phyloP scores from a whole-genome alignment of 2,329 filamentous ascomycete genomes.

The Penicillium sclerotiorum region DNA sequence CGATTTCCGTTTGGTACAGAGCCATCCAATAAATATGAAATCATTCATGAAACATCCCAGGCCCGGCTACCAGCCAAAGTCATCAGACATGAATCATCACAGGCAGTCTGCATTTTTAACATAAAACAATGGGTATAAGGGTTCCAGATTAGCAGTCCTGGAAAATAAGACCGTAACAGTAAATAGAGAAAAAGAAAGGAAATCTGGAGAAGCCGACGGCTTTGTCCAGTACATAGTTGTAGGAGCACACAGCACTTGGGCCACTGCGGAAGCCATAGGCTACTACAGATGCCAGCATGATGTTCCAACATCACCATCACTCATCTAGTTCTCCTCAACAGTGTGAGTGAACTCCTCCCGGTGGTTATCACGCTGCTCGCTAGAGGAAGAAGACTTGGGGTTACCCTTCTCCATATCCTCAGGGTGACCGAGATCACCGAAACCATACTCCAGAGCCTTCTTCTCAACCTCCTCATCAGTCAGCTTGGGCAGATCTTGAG shows the following conservation, averaged over 20 bases:
- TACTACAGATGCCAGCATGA: too few relatives aligned
- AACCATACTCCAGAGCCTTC: constrained; percentile 37
- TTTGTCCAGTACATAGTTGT: too few relatives aligned
- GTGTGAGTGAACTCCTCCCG: constrained; percentile 5
- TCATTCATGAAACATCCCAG: constrained; percentile 1
- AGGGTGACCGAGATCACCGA: constrained; percentile 18
- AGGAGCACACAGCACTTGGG: too few relatives aligned
- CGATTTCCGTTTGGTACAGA: not conserved
- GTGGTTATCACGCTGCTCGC: constrained; percentile 16
- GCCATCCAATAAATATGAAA: not conserved
- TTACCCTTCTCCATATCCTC: constrained; percentile 28
- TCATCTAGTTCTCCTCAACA: not conserved
- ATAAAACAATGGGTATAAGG: constrained; percentile 19
- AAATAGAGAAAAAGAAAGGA: not conserved
- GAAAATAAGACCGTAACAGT: constrained; percentile 2
- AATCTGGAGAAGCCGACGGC: too few relatives aligned
- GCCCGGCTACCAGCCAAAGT: constrained; percentile 4
- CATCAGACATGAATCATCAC: constrained; percentile 18
- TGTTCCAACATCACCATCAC: too few relatives aligned
- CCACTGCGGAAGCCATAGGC: too few relatives aligned
- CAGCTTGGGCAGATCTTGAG: constrained; percentile 37
- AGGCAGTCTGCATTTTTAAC: constrained; percentile 6
- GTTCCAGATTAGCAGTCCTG: not conserved
- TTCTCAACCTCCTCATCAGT: constrained; percentile 38
- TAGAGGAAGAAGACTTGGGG: constrained; percentile 11